phyloP scores from a whole-genome alignment of 2,329 filamentous ascomycete genomes.

The Aspergillus eucalypticola region DNA sequence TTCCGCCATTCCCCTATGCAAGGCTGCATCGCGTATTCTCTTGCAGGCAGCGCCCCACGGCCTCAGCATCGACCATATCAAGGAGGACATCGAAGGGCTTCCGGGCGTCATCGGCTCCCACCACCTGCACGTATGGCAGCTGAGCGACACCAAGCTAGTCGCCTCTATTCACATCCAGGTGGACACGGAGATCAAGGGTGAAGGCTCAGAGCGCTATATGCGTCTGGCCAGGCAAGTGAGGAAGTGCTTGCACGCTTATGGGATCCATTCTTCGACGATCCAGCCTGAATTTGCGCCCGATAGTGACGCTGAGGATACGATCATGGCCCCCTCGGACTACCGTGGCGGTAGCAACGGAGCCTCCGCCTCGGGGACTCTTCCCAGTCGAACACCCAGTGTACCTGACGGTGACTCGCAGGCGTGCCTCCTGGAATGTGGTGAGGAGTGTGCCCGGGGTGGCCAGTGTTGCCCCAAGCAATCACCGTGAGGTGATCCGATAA shows the following conservation, averaged over 20 bases:
- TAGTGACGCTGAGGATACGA: slow-evolving; percentile 36
- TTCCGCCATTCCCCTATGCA: slow-evolving; percentile 54
- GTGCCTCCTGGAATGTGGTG: slow-evolving; percentile 52
- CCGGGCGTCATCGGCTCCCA: slow-evolving; percentile 88
- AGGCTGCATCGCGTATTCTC: slow-evolving; percentile 69
- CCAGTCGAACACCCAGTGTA: slow-evolving; percentile 40
- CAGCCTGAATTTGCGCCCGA: slow-evolving; percentile 74
- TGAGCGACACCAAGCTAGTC: slow-evolving; percentile 91
- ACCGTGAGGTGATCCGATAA: slow-evolving; percentile 14
- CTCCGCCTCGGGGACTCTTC: slow-evolving; percentile 20
- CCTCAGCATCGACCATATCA: slow-evolving; percentile 84
- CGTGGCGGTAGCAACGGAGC: slow-evolving; percentile 13
- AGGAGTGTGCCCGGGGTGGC: slow-evolving; percentile 43
- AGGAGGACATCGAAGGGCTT: slow-evolving; percentile 82
- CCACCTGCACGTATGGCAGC: slow-evolving; percentile 96
- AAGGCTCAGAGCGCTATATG: slow-evolving; percentile 83
- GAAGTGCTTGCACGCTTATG: slow-evolving; percentile 88
- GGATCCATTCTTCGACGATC: slow-evolving; percentile 95
- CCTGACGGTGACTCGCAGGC: slow-evolving; percentile 40
- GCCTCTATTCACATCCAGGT: slow-evolving; percentile 93
- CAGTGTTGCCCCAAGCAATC: slow-evolving; percentile 46
- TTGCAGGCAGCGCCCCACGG: slow-evolving; percentile 91
- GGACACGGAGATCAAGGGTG: slow-evolving; percentile 81
- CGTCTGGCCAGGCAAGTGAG: slow-evolving; percentile 77
- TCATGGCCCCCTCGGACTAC: slow-evolving; percentile 24